Evolutionary conservation across 1,139 yeast genomes (phyloP), one percentile per base, ranked within the genome.

Genomic region (Candida freyschussii): DNA sequence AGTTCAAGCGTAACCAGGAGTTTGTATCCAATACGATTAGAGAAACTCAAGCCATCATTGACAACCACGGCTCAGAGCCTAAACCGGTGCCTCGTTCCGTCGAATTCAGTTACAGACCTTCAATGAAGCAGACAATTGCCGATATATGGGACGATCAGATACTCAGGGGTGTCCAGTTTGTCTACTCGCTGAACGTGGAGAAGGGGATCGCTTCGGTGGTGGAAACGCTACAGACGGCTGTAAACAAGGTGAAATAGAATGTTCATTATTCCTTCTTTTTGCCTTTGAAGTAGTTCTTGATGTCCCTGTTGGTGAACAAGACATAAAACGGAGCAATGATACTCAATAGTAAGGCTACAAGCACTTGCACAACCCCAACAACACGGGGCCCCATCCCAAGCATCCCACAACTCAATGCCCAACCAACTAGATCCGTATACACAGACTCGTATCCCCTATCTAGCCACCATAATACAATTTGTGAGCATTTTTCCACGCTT

Each of bases 61-160:
- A 73, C 29, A 63, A 72, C 41, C 62, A 75, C 41, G 67, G 72
- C 26, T 63, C 67, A 30, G 58, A 69, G 13, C 58, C 65, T 37
- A 55, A 51, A 30, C 67, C 59, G 45, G 57, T 54, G 41, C 61
- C 56, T 44, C 59, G 54, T 47, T 58, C 44, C 13, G 47, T 67
- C 17, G 59, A 66, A 15, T 72, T 68, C 38, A 53, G 59, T 24
- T 60, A 69, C 28, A 65, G 75, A 26, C 65, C 69, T 24, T 60
- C 65, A 24, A 50, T 75, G 26, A 50, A 51, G 9, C 91, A 85
- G 55, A 78, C 89, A 0, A 65, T 73, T 42, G 83, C 79, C 48
- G 95, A 85, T 51, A 67, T 84, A 29, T 85, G 95, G 95, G 81
- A 85, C 51, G 78, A 74, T 33, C 93, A 83, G 53, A 71, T 85